Percentiles rank a stretch among this genome's conserved stretches.
Evolutionary conservation across 164 flowering plant genomes (phyloP).

Genomic region (Pachysandra terminalis): DNA sequence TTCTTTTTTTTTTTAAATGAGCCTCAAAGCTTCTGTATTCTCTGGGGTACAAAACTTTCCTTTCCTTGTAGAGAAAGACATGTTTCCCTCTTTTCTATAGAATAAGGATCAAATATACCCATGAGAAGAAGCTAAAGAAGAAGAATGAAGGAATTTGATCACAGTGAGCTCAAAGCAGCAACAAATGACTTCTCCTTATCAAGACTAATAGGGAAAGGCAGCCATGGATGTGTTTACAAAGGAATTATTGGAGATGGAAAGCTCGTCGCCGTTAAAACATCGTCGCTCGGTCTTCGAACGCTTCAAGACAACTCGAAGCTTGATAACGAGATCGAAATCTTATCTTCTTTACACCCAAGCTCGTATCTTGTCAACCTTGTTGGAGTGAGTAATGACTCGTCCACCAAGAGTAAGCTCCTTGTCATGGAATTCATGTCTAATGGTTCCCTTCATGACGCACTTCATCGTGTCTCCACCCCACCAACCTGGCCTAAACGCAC

Average conservation of each 20-base stretch:
- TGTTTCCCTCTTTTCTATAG: not conserved
- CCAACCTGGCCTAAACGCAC: conserved; percentile 50
- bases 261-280: conserved; percentile 48
- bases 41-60: not conserved
- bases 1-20: no score
- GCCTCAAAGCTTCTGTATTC: no score
- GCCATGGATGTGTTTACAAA: conserved; percentile 70
- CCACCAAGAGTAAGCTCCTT: conserved; percentile 27
- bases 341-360: conserved; percentile 36
- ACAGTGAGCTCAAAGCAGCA: conserved; percentile 47
- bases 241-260: conserved; percentile 35
- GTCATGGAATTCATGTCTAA: conserved; percentile 70
- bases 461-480: conserved; percentile 30
- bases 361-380: conserved; percentile 36
- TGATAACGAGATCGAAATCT: conserved; percentile 46
- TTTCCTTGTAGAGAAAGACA: not conserved
- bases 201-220: conserved; percentile 64
- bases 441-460: conserved; percentile 53
- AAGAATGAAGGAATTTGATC: conserved; percentile 31
- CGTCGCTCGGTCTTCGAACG: conserved; percentile 31
- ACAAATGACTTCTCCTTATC: conserved; percentile 51
- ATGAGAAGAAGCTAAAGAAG: not conserved
- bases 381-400: conserved; percentile 31
- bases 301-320: conserved; percentile 45
- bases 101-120: not conserved